A percentile compares a stretch with the other conserved stretches of the same genome.
phyloP scores from a whole-genome alignment of 1,284 basidiomycete genomes.

The Nidula niveotomentosa region DNA sequence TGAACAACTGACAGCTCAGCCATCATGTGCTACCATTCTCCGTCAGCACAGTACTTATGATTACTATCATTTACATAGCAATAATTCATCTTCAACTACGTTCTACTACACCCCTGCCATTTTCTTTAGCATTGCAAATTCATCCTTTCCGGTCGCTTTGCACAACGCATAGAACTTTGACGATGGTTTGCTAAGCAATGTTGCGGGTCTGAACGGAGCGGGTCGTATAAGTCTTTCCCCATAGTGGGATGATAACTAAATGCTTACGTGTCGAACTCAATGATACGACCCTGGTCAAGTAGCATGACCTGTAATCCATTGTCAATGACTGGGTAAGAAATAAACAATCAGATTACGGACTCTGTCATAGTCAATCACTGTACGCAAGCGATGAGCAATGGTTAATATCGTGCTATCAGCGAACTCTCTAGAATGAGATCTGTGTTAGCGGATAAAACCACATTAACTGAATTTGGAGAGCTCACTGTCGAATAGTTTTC shows the following conservation, averaged over 20 bases:
- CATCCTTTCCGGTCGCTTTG: conserved; percentile 79
- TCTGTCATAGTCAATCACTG: conserved; percentile 69
- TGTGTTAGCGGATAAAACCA: neutral
- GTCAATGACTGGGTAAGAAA: neutral
- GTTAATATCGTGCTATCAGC: conserved; percentile 25
- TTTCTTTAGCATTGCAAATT: conserved; percentile 74
- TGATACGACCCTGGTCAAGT: conserved; percentile 83
- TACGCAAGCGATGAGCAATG: conserved; percentile 70
- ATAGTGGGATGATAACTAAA: neutral
- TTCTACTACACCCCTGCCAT: conserved; percentile 50
- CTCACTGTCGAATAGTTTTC: conserved; percentile 70
- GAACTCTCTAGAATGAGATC: neutral
- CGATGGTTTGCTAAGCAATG: conserved; percentile 60
- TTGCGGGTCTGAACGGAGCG: conserved; percentile 47
- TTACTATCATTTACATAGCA: too few relatives aligned
- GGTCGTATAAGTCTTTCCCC: neutral
- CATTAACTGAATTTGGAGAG: neutral
- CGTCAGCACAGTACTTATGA: too few relatives aligned
- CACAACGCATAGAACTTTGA: conserved; percentile 80
- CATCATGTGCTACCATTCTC: too few relatives aligned
- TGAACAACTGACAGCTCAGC: too few relatives aligned
- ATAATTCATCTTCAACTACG: neutral
- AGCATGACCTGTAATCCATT: conserved; percentile 47
- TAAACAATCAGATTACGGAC: conserved; percentile 25
- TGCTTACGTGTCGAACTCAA: conserved; percentile 71